phyloP scores from a whole-genome alignment of 148 eudicot species.

The Dysphania ambrosioides region DNA sequence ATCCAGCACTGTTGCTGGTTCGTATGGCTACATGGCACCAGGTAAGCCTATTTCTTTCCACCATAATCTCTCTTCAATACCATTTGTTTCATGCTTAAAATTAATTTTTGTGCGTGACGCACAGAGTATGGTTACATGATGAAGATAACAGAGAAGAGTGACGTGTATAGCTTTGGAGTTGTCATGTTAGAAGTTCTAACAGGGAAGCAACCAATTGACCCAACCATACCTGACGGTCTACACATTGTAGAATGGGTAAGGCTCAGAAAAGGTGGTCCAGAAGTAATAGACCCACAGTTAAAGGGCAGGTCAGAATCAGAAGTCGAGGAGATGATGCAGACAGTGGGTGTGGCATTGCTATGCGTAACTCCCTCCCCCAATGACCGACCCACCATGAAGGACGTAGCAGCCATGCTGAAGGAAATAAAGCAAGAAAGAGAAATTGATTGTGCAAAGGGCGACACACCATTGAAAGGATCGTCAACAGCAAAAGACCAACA shows the following conservation, averaged over 20 bases:
- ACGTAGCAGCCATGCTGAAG: constrained; percentile 74
- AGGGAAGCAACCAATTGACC: constrained; percentile 85
- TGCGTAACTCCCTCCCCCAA: constrained; percentile 62
- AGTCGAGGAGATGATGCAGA: constrained; percentile 66
- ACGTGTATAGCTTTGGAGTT: constrained; percentile 79
- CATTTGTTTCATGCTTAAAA: background rate
- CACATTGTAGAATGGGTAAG: constrained; percentile 83
- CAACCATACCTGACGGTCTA: constrained; percentile 67
- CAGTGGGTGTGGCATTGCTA: constrained; percentile 59
- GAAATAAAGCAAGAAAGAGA: constrained; percentile 56
- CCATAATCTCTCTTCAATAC: background rate
- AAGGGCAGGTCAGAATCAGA: constrained; percentile 60
- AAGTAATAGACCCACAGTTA: constrained; percentile 52
- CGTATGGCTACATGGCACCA: constrained; percentile 88
- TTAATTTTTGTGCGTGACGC: background rate
- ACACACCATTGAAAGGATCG: constrained; percentile 36
- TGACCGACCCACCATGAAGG: constrained; percentile 78
- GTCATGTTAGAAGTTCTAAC: constrained; percentile 72
- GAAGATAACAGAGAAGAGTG: constrained; percentile 83
- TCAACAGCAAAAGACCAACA: constrained; percentile 18
- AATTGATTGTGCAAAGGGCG: constrained; percentile 37
- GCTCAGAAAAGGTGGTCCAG: constrained; percentile 44
- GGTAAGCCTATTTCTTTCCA: constrained; percentile 38
- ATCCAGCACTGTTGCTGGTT: constrained; percentile 73
- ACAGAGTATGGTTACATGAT: constrained; percentile 82